Evolutionary conservation across 78 protist genomes (phyloP), one percentile per base, ranked within the genome.

Genomic region (Dictyostelium brefeldianum): DNA sequence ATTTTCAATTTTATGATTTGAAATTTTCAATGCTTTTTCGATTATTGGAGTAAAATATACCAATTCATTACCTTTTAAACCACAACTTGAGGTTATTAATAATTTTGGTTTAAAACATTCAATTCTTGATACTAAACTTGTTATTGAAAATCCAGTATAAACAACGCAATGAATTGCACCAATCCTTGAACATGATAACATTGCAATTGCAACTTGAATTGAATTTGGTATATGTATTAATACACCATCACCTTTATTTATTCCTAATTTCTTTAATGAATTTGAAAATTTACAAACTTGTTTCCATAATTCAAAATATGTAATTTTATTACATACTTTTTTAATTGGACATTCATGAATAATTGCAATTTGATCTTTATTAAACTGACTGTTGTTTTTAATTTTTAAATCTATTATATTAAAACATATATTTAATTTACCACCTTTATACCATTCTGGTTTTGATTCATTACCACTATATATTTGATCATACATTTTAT

Each of bases 171-270:
- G 98, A 20, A 91, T 75, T 4, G 98, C 98, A 67, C 99, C 99
- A 29, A 98, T 80, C 18, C 98, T 75, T 54, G 98, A 97, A 78
- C 98, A 97, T 53, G 99, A 98, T 53, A 98, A 95, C 96, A 97
- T 96, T 22, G 97, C 92, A 12, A 94, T 65, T 9, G 9, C n/a
- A 17, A 53, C 59, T 20, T 89, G 64, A 1, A 31, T 67, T 15
- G 92, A 74, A 92, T 82, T 97, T 25, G 98, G 98, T 96, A 98
- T 83, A 91, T 97, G 97, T 64, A 98, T 95, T 17, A 90, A 59
- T 20, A 98, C 98, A 27, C 90, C 74, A 89, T 97, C 98, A 46
- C 98, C 98, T 79, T 90, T 83, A 62, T 78, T 27, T 31, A 96
- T 90, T 11, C 97, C 97, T 0, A 70, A 9, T 48, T 84, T 64